Conservation (phyloP, 2,329 filamentous ascomycete genomes). For the Ophiocordyceps camponoti-floridani region DNA sequence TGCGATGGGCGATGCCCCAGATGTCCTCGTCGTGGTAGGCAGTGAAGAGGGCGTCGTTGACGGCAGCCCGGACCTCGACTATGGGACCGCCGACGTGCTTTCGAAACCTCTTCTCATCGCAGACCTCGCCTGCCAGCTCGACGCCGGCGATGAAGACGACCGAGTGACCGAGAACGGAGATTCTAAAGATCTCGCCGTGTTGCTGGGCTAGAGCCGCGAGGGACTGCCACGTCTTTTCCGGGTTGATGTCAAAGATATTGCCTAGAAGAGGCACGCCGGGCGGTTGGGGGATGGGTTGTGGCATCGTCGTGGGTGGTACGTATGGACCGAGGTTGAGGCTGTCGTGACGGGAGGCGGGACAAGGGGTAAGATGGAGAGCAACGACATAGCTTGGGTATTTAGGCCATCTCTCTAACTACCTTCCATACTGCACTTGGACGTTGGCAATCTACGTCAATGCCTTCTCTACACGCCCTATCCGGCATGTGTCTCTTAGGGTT, state of each 20-base stretch:
- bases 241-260: slow-evolving; percentile 16
- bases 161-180: slow-evolving; percentile 15
- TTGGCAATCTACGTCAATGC: too few species aligned
- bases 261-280: slow-evolving; percentile 16
- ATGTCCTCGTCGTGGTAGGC: slow-evolving; percentile 27
- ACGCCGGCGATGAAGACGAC: slow-evolving; percentile 27
- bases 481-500: too few species aligned
- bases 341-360: too few species aligned
- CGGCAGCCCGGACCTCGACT: slow-evolving; percentile 30
- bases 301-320: slow-evolving; percentile 6
- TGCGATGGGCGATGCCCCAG: slow-evolving; percentile 33
- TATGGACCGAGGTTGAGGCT: too few species aligned
- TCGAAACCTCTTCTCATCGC: slow-evolving; percentile 33
- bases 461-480: too few species aligned
- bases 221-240: slow-evolving; percentile 17
- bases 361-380: too few species aligned
- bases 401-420: too few species aligned
- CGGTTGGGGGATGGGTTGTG: slow-evolving; percentile 17
- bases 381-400: too few species aligned
- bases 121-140: slow-evolving; percentile 28
- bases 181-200: slow-evolving; percentile 20
- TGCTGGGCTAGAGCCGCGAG: slow-evolving; percentile 16
- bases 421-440: too few species aligned
- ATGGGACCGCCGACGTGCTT: slow-evolving; percentile 35
- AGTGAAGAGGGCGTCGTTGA: slow-evolving; percentile 32